Base-by-base conservation (phyloP, 2,329 filamentous ascomycete genomes). In the Mycosphaerella arachidis region DNA sequence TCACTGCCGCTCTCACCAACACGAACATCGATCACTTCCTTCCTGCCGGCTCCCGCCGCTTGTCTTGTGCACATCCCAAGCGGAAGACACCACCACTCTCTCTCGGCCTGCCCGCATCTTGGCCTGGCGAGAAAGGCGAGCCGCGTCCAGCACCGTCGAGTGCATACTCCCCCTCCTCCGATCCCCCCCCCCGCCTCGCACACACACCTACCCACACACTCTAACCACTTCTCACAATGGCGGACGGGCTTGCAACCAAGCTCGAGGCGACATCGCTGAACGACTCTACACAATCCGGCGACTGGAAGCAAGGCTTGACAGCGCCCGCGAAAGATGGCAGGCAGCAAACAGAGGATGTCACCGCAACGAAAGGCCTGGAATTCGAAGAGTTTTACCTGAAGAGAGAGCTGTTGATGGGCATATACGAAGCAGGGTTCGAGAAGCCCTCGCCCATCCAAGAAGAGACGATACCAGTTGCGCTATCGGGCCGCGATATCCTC, bases 391-490 rank as follows among this genome's bases (percentile, higher is more conserved):
- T 99, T 75, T 90, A 89, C 67, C 88, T 99, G 70, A 96, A 96
- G 81, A 85, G 94, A 74, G 91, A 96, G 74, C 81, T 99, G 63
- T 86, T 99, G 79, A 99, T 97, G 93, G 94, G 94, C 64, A 97
- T 99, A 67, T 99, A 97, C 76, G 94, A 99, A 80, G 94, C 94
- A 68, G 94, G 94, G 65, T 99, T 97, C 76, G 94, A 99, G 76
- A 97, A 96, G 79, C 94, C 94, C 16, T 99, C 94, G 59, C 94
- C 94, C 10, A 99, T 99, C 70, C 94, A 99, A 85, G 94, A 99
- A 87, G 94, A 97, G 80, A 92, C 94, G 57, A 97, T 99, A 72
- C 94, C 94, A 52, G 93, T 99, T 67, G 94, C 94, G 54, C 84
- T 99, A 59, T 96, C 93, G 52, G 94, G 94, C 58, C 86, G 93